Evolutionary conservation across 192 early-diverging fungal genomes (phyloP), one percentile per base, ranked within the genome.

Genomic region (Backusella circina): DNA sequence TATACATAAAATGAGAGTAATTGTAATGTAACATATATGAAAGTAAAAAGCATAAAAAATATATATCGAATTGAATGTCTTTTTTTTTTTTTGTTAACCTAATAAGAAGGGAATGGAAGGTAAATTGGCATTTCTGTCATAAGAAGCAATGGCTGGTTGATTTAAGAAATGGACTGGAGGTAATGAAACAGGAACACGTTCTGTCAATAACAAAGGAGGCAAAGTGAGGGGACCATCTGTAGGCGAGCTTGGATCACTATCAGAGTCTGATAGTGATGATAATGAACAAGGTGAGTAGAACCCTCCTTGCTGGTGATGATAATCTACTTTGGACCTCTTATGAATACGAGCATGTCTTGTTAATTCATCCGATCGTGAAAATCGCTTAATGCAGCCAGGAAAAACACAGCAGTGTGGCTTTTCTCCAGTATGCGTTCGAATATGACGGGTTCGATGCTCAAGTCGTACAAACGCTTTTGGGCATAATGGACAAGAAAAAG

Each of bases 401-500:
- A 90, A 84, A 0, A 83, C 79, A 80, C 96, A 97, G n/a, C 79
- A 79, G 79, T 92, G 95, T n/a, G 96, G 96, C 66, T 91, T 93
- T 72, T 89, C 89, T 37, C 93, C 93, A 8, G 94, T 95, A 78
- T 97, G 96, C 9, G 93, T 92, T 64, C 94, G 89, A 70, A 91
- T 85, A 75, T 97, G 94, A 39, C 94, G 93, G 47, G 88, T 89
- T 54, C 94, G 86, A 75, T 96, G 94, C 80, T 95, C 93, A 16
- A 90, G 83, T 23, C 95, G 91, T 67, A 90, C 87, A 80, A 96
- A 96, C 44, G 86, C 73, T 28, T 88, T 87, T 39, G 78, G 82
- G 73, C 91, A 93, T 73, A 84, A 79, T 50, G 85, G 77, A 65
- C 82, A 86, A 65, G 82, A 76, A 75, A 79, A 87, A 10, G 89